Conservation (phyloP, 2,329 filamentous ascomycete species). For the Albophoma yamanashiensis region DNA sequence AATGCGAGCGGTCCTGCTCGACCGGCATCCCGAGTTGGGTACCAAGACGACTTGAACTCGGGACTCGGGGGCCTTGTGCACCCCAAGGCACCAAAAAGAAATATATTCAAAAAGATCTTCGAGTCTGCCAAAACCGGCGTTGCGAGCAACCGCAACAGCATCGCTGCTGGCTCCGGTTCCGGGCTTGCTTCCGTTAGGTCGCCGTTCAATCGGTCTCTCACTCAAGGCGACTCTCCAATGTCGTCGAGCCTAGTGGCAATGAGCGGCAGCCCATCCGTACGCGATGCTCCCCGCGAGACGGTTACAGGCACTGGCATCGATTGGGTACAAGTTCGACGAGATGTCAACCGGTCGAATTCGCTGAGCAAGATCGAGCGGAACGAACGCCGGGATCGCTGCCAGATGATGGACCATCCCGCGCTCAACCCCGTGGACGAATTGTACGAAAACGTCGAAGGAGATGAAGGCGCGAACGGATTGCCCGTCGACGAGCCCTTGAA, state of each 20-base stretch:
- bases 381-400: conserved; percentile 79
- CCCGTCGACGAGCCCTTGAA: conserved; percentile 75
- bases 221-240: conserved; percentile 32
- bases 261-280: conserved; percentile 23
- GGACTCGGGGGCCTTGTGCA: conserved; percentile 68
- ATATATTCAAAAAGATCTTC: conserved; percentile 92
- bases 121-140: conserved; percentile 91
- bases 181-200: conserved; percentile 34
- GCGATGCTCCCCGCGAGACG: conserved; percentile 57
- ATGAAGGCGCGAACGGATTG: conserved; percentile 77
- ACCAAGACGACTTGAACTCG: conserved; percentile 53
- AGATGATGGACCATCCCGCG: conserved; percentile 87
- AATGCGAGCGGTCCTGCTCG: conserved; percentile 29
- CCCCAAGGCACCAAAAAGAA: conserved; percentile 72
- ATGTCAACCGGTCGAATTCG: conserved; percentile 92
- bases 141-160: conserved; percentile 77
- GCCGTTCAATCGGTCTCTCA: conserved; percentile 28
- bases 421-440: conserved; percentile 86
- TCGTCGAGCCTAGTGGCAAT: conserved; percentile 28
- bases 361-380: conserved; percentile 78
- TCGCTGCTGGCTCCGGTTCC: conserved; percentile 43
- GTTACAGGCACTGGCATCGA: conserved; percentile 56
- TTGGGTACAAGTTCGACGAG: conserved; percentile 95
- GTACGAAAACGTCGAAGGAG: conserved; percentile 73
- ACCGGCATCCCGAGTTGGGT: conserved; percentile 57